Percentiles rank a stretch among this genome's conserved stretches.
Evolutionary conservation across 306 rosid genomes (phyloP).

Genomic region (Castanospermum australe): DNA sequence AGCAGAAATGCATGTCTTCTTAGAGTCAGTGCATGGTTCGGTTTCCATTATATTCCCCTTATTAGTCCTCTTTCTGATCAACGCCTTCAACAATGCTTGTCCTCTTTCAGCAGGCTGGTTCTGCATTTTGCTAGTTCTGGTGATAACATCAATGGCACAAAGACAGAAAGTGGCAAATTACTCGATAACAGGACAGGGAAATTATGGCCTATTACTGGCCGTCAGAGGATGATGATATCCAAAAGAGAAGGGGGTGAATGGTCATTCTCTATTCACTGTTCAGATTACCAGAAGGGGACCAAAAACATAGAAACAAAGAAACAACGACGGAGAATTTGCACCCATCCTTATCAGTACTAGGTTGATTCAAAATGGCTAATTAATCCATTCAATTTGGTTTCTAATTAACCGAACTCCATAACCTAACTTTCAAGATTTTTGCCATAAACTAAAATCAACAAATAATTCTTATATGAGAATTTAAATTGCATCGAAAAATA

Average conservation of each 20-base stretch:
- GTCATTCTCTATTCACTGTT: background rate
- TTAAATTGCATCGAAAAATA: background rate
- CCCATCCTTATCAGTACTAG: background rate
- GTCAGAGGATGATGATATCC: background rate
- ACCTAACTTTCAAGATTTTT: background rate
- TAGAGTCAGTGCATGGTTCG: constrained; percentile 1
- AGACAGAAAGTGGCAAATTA: background rate
- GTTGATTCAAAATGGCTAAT: background rate
- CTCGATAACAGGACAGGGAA: background rate
- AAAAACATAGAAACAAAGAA: background rate
- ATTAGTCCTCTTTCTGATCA: background rate
- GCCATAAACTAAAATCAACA: background rate
- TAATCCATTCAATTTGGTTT: background rate
- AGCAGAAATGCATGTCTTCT: constrained; percentile 10
- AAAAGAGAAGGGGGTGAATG: background rate
- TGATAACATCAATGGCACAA: background rate
- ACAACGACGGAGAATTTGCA: background rate
- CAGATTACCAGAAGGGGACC: background rate
- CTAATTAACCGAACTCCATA: background rate
- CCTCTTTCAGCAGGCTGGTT: background rate
- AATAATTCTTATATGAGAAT: background rate
- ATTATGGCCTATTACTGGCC: background rate
- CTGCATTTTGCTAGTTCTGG: constrained; percentile 18
- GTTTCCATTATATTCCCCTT: background rate
- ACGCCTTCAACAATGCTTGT: constrained; percentile 17